These are phyloP conservation scores for Chaetomium globosum DNA, from an alignment of 2,329 filamentous ascomycete genomes.

Conservation along the genomic window DNA sequence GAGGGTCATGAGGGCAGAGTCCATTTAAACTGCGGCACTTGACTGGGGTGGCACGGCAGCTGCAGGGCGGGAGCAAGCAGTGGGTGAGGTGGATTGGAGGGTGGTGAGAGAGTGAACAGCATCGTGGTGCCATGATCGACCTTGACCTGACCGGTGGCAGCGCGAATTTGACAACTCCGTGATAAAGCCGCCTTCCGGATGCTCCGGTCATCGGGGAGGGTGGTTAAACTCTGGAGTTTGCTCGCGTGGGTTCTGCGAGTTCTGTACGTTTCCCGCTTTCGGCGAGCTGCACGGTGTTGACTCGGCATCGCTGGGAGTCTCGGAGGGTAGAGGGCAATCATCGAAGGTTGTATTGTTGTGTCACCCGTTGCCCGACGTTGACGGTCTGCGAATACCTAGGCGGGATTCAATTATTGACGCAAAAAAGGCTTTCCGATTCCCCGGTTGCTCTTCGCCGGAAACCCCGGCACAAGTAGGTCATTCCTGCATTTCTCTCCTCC, in stretches of 20 bases:
- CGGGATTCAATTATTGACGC: not conserved
- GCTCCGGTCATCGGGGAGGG: not conserved
- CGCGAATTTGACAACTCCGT: not conserved
- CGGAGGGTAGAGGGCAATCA: not conserved
- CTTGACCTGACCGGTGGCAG: not conserved
- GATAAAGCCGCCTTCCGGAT: not conserved
- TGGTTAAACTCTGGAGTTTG: not conserved
- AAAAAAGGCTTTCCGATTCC: not conserved
- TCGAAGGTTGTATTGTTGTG: not conserved
- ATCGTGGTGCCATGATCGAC: conserved; percentile 21
- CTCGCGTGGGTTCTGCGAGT: not conserved
- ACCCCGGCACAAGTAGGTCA: not conserved
- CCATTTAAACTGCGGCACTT: conserved; percentile 23
- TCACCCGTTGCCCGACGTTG: not conserved
- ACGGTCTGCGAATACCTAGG: not conserved
- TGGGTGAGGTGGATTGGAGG: not conserved
- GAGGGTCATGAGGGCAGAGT: conserved; percentile 27
- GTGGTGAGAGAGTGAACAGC: not conserved
- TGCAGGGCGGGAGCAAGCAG: conserved; percentile 27
- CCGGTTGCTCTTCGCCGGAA: not conserved
- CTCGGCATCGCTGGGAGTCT: not conserved
- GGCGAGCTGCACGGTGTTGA: not conserved
- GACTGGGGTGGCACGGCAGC: conserved; percentile 11
- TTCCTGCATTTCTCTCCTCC: not conserved
- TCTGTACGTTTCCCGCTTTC: not conserved